Base-by-base conservation (phyloP, 805 yeast species). In the Zygotorulaspora florentina region DNA sequence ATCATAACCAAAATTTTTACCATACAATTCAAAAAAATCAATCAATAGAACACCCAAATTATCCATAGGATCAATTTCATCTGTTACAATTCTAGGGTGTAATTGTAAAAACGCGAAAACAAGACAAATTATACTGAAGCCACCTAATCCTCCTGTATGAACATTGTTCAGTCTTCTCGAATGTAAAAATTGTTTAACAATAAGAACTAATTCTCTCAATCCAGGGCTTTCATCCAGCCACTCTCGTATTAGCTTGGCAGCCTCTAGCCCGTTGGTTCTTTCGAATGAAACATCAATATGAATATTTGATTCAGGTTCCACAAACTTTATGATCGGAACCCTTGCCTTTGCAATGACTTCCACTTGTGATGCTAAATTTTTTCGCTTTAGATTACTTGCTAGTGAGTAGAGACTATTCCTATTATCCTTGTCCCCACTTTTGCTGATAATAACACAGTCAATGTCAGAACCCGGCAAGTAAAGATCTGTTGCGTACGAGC, bases 401-500 rank as follows among this genome's bases (percentile, higher is more conserved):
- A 91, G 69, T 56, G 83, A 83, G 62, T 83, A 89, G 40, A 93
- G 68, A 28, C 79, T 72, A 12, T 80, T 74, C 58, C 87, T 77
- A 42, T 75, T 76, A 53, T 79, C 88, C 48, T 70, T 70, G 55
- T 77, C 76, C 1, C 82, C 80, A 10, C 71, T 66, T 13, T 73
- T 67, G 17, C 95, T 85, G 3, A 82, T 72, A 27, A 93, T 77
- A 35, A 89, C 97, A 81, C 91, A 81, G 65, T 91, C 99, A 18
- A 91, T 88, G 70, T 91, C 99, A 0, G 96, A 87, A 2, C 96
- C 96, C 0, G 98, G 98, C n/a, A 91, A 71, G 58, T 90, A 91
- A 48, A 91, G 70, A 60, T 90, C 96, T 0, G 97, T 89, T 0
- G 98, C 96, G 63, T 79, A 86, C 0, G 97, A 90, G 0, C 99